A percentile compares a stretch with the other conserved stretches of the same genome.
Evolutionary conservation across 768 basidiomycete species (phyloP).

Genomic region (Symmetrospora coprosmae): DNA sequence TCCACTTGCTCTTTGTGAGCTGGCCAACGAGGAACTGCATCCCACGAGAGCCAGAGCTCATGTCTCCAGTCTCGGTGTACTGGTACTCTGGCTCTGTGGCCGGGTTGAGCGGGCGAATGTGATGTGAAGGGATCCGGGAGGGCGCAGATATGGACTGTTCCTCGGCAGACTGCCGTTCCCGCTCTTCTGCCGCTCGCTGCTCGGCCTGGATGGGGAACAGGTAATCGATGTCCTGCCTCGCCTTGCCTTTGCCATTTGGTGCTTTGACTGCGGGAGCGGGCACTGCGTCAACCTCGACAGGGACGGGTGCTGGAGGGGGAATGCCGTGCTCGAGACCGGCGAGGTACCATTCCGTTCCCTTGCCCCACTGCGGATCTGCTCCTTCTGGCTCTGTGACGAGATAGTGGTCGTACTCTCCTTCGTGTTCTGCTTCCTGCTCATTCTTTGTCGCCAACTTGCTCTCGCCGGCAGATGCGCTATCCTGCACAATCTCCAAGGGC

Average conservation of each 20-base stretch:
- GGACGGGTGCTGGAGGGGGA: background rate
- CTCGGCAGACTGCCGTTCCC: background rate
- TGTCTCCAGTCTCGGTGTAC: no score
- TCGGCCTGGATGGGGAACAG: slow-evolving; percentile 16
- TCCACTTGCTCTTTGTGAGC: slow-evolving; percentile 7
- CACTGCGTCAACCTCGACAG: no score
- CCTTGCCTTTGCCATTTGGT: background rate
- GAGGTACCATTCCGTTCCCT: slow-evolving; percentile 3
- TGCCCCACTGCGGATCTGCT: slow-evolving; percentile 5
- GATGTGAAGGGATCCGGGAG: background rate
- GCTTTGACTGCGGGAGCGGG: background rate
- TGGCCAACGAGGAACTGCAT: background rate
- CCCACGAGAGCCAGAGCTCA: no score
- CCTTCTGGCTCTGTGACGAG: slow-evolving; percentile 16
- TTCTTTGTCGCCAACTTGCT: background rate
- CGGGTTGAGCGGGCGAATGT: background rate
- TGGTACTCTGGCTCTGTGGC: background rate
- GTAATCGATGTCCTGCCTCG: background rate
- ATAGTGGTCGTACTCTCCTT: background rate
- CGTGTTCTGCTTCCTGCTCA: background rate
- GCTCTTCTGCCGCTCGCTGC: background rate
- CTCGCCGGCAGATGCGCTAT: background rate
- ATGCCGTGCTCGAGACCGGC: slow-evolving; percentile 9
- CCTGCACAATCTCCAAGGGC: background rate
- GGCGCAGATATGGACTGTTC: background rate